Percentiles rank a stretch among this genome's conserved stretches.
Evolutionary conservation across 1,284 basidiomycete species (phyloP).

Genomic region (Moniliella sp.): DNA sequence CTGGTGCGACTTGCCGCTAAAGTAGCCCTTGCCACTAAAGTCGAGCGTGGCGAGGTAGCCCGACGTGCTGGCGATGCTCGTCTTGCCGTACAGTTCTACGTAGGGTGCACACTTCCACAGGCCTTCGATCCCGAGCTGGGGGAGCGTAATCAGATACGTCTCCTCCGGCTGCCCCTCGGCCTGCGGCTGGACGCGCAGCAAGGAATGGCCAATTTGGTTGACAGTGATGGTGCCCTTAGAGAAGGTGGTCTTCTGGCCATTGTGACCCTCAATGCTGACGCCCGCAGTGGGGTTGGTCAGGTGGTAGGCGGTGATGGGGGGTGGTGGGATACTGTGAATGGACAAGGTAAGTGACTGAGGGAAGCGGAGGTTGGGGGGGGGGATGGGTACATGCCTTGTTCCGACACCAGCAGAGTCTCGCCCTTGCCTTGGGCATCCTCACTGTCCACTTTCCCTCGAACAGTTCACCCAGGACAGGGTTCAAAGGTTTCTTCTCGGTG

Average conservation of each 20-base stretch:
- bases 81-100: constrained; percentile 67
- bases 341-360: not conserved
- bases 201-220: constrained; percentile 82
- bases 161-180: constrained; percentile 41
- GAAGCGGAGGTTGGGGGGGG: constrained; percentile 39
- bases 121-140: constrained; percentile 34
- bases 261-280: constrained; percentile 63
- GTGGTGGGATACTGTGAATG: constrained; percentile 41
- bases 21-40: constrained; percentile 83
- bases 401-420: constrained; percentile 66
- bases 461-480: constrained; percentile 69
- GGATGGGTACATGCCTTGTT: constrained; percentile 56
- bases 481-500: constrained; percentile 93
- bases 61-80: constrained; percentile 60
- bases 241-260: constrained; percentile 73
- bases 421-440: constrained; percentile 57
- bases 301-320: constrained; percentile 39
- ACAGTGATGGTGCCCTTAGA: constrained; percentile 55
- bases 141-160: constrained; percentile 74
- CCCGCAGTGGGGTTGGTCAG: constrained; percentile 66
- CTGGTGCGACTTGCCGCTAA: constrained; percentile 71
- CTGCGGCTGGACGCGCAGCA: constrained; percentile 50
- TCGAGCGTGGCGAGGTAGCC: constrained; percentile 47
- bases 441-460: constrained; percentile 73
- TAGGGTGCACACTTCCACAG: constrained; percentile 43